Conservation (phyloP, 495 filamentous ascomycete species). For the Penicillium pancosmium region DNA sequence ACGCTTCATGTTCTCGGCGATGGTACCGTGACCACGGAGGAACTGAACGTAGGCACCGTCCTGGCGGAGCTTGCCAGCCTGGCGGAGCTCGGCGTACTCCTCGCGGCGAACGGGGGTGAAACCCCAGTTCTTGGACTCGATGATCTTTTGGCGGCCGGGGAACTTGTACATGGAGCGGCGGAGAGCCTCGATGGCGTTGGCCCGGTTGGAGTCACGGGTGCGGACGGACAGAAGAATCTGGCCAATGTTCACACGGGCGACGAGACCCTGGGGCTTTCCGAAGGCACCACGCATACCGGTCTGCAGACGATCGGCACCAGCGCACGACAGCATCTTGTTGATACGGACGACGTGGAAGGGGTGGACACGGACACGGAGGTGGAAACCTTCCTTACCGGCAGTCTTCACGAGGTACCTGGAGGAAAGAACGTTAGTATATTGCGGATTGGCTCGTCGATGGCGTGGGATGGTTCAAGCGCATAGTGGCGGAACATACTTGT, state of each 20-base stretch:
- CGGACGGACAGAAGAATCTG: constrained; percentile 97
- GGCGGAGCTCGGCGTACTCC: constrained; percentile 91
- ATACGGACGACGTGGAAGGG: constrained; percentile 99
- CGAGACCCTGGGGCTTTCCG: constrained; percentile 97
- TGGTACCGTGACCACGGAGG: constrained; percentile 83
- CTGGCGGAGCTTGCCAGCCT: constrained; percentile 83
- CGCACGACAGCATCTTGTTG: constrained; percentile 99
- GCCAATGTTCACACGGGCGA: constrained; percentile 99
- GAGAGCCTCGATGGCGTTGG: constrained; percentile 94
- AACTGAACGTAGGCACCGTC: constrained; percentile 99
- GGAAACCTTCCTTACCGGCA: constrained; percentile 98
- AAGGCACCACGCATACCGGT: constrained; percentile 99
- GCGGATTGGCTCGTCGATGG: neutral
- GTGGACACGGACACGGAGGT: constrained; percentile 96
- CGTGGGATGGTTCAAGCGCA: neutral
- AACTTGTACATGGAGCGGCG: constrained; percentile 99
- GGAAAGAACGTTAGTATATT: constrained; percentile 13
- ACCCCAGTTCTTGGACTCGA: constrained; percentile 99
- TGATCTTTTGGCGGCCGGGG: constrained; percentile 99
- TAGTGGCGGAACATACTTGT: constrained; percentile 67
- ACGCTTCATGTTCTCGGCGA: constrained; percentile 83
- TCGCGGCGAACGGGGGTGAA: constrained; percentile 98
- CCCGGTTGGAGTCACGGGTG: constrained; percentile 90
- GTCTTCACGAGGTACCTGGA: constrained; percentile 88
- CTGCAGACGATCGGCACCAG: constrained; percentile 99